Conservation (phyloP, 2,329 filamentous ascomycete genomes). For the Epichloe amarillans region DNA sequence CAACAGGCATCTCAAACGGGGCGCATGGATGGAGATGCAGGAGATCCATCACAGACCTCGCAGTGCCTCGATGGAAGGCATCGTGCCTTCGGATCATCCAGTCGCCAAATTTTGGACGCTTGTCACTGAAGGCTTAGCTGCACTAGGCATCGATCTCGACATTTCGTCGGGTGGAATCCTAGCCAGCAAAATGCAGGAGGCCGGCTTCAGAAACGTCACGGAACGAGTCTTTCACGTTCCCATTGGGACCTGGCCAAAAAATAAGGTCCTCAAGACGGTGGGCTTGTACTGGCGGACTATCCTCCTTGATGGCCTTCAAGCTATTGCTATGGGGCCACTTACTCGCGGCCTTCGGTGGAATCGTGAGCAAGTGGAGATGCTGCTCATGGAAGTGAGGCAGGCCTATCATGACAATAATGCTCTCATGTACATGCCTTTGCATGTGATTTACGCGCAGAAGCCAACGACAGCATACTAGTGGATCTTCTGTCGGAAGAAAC, state of each 20-base stretch:
- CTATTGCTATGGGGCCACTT: conserved; percentile 38
- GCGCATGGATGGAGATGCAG: conserved; percentile 42
- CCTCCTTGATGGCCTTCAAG: conserved; percentile 35
- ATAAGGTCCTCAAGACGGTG: conserved; percentile 36
- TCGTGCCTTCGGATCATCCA: conserved; percentile 25
- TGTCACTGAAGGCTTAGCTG: conserved; percentile 29
- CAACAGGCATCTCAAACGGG: conserved; percentile 35
- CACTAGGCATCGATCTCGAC: conserved; percentile 33
- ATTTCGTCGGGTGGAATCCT: conserved; percentile 28
- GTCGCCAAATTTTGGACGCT: conserved; percentile 34
- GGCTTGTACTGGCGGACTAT: conserved; percentile 39
- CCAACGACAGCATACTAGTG: conserved; percentile 15
- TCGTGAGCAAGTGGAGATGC: conserved; percentile 33
- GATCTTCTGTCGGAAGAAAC: not conserved
- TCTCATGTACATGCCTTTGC: conserved; percentile 41
- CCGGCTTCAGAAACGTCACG: conserved; percentile 38
- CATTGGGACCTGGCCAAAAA: conserved; percentile 41
- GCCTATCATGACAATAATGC: conserved; percentile 32
- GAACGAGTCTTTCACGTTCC: conserved; percentile 37
- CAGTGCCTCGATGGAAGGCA: conserved; percentile 26
- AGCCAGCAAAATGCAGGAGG: conserved; percentile 31
- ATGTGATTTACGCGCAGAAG: conserved; percentile 42
- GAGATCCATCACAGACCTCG: conserved; percentile 38
- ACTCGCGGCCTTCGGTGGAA: conserved; percentile 35
- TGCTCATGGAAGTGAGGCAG: conserved; percentile 33